phyloP scores from a whole-genome alignment of 2,329 filamentous ascomycete species.

The Ramularia endophylla region DNA sequence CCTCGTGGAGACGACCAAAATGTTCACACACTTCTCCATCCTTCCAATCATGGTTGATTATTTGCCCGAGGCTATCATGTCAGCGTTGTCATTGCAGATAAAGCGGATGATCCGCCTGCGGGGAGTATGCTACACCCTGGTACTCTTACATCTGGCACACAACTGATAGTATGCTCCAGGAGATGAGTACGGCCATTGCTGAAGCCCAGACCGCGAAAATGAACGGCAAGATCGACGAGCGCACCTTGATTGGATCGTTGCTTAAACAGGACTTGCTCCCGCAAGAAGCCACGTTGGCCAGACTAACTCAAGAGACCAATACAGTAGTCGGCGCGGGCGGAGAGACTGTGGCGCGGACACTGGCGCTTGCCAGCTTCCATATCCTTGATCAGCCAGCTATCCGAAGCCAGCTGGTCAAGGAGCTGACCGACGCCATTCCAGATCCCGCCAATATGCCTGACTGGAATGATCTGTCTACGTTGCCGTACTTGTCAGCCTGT shows the following conservation, averaged over 20 bases:
- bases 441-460: conserved; percentile 5
- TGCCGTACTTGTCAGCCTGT: conserved; percentile 14
- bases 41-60: not conserved
- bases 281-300: conserved; percentile 31
- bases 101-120: not conserved
- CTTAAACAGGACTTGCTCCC: conserved; percentile 14
- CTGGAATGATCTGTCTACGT: conserved; percentile 10
- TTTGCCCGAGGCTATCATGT: not conserved
- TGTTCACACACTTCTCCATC: not conserved
- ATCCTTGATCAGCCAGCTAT: conserved; percentile 33
- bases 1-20: not conserved
- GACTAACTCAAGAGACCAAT: conserved; percentile 37
- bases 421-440: conserved; percentile 27
- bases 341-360: conserved; percentile 40
- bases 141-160: not conserved
- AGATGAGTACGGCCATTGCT: conserved; percentile 3
- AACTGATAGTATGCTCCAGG: conserved; percentile 1
- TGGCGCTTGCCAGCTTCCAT: conserved; percentile 39
- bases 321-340: conserved; percentile 42
- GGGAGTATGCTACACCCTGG: not conserved
- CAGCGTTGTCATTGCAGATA: not conserved
- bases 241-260: conserved; percentile 9
- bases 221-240: conserved; percentile 3
- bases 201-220: not conserved
- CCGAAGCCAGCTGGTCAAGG: conserved; percentile 32